phyloP scores from a whole-genome alignment of 1,284 basidiomycete genomes.

The Amylostereum areolatum region DNA sequence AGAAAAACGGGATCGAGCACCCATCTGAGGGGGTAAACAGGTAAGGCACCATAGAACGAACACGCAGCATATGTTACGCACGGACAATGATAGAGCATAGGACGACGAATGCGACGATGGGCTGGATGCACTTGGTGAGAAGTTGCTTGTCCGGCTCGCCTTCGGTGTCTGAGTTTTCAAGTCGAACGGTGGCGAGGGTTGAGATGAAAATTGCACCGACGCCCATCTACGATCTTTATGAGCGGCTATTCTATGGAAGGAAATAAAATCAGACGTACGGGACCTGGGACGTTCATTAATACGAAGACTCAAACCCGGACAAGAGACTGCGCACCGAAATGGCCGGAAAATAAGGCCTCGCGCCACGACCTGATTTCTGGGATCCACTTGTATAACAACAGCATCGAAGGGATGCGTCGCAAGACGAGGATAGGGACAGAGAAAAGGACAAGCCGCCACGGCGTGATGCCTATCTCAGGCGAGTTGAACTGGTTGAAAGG shows the following conservation, averaged over 20 bases:
- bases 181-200: slow-evolving; percentile 63
- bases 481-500: slow-evolving; percentile 70
- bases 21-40: slow-evolving; percentile 5
- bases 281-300: slow-evolving; percentile 31
- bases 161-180: slow-evolving; percentile 62
- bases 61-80: slow-evolving; percentile 28
- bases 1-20: slow-evolving; percentile 12
- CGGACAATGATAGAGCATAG: slow-evolving; percentile 78
- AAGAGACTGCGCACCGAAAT: slow-evolving; percentile 67
- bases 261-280: slow-evolving; percentile 33
- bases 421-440: slow-evolving; percentile 63
- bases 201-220: slow-evolving; percentile 85
- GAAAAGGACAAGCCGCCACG: slow-evolving; percentile 70
- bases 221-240: slow-evolving; percentile 48
- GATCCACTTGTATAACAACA: slow-evolving; percentile 74
- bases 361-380: slow-evolving; percentile 80
- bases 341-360: slow-evolving; percentile 80
- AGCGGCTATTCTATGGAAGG: slow-evolving; percentile 4
- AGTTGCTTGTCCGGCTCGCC: slow-evolving; percentile 57
- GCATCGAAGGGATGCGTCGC: slow-evolving; percentile 71
- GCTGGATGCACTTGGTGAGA: slow-evolving; percentile 65
- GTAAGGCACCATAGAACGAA: neutral
- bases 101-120: slow-evolving; percentile 82
- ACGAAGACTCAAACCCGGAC: neutral
- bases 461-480: slow-evolving; percentile 57